Percentiles rank a stretch among this genome's conserved stretches.
Evolutionary conservation across 2,329 filamentous ascomycete species (phyloP).

Genomic region (Aspergillus latus): DNA sequence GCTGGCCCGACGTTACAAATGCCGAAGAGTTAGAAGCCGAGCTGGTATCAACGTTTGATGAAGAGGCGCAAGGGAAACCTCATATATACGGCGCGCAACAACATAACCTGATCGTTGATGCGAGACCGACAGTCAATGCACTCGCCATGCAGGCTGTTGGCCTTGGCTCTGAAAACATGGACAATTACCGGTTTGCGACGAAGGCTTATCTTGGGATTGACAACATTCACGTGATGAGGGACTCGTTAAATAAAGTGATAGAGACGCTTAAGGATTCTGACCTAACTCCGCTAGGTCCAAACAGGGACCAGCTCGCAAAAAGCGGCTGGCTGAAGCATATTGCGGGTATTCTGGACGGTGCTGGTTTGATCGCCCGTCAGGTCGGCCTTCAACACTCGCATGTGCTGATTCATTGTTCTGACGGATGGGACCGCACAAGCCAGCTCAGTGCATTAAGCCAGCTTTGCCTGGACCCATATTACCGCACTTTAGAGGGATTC

Average conservation of each 20-base stretch:
- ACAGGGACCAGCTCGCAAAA: slow-evolving; percentile 73
- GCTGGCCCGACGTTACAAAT: slow-evolving; percentile 57
- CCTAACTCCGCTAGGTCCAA: slow-evolving; percentile 77
- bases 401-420: slow-evolving; percentile 94
- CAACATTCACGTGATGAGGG: slow-evolving; percentile 98
- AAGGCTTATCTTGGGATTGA: slow-evolving; percentile 95
- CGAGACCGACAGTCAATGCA: slow-evolving; percentile 89
- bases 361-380: slow-evolving; percentile 78
- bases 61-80: slow-evolving; percentile 61
- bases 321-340: slow-evolving; percentile 94
- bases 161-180: slow-evolving; percentile 95
- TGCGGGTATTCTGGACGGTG: slow-evolving; percentile 76
- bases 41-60: slow-evolving; percentile 55
- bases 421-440: slow-evolving; percentile 96
- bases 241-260: slow-evolving; percentile 81
- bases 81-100: slow-evolving; percentile 89
- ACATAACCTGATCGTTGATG: slow-evolving; percentile 92
- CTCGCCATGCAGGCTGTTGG: slow-evolving; percentile 92
- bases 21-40: slow-evolving; percentile 69
- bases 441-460: slow-evolving; percentile 90
- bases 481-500: slow-evolving; percentile 89
- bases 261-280: slow-evolving; percentile 92
- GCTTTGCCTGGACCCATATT: slow-evolving; percentile 93
- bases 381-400: slow-evolving; percentile 92
- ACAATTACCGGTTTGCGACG: slow-evolving; percentile 87